Base-by-base conservation (phyloP, 148 eudicot species). In the Gaultheria prostrata region DNA sequence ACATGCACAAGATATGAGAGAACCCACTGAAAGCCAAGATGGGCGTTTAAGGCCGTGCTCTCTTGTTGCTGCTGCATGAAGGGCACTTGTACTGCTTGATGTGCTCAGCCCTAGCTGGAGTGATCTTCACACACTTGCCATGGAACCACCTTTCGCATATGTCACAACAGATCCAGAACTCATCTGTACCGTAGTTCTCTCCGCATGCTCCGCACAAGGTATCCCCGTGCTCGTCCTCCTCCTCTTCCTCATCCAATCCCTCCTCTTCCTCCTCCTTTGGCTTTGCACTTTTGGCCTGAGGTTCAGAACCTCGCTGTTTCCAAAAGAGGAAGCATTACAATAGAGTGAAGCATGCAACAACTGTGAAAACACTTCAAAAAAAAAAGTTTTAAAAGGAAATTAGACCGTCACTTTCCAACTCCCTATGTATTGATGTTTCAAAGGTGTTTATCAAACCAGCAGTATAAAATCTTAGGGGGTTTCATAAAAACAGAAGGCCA, bases 61-160 rank as follows among this genome's bases (percentile, higher is more conserved):
- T 89, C 89, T 88, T 88, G 86, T 83, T 88, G 88, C 87, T 90
- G 89, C 92, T 74, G 77, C 77, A 74, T 1, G 91, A 85, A 24
- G 92, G 92, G 83, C 92, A 91, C 86, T 90, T 90, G 90, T 91
- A 91, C 74, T 91, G 93, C 87, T 91, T 91, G 74, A 91, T 91
- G 82, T 90, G 93, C 83, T 91, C 92, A 26, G 93, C 93, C 86
- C 83, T 87, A 46, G 92, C 93, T 15, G 93, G 92, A 79, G 93
- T 91, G 83, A 91, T 88, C 90, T 90, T 91, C 63, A 91, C 93
- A 54, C 93, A 91, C 88, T 91, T 91, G 24, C 92, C 93, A 80
- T 91, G 93, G 79, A 91, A 91, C 93, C 93, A 91, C 89, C 84
- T 91, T 92, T 90, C 92, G 73, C 93, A 91, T 56, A 87, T 32